Base-by-base conservation (phyloP, 129 eudicot species). In the Silybum marianum region DNA sequence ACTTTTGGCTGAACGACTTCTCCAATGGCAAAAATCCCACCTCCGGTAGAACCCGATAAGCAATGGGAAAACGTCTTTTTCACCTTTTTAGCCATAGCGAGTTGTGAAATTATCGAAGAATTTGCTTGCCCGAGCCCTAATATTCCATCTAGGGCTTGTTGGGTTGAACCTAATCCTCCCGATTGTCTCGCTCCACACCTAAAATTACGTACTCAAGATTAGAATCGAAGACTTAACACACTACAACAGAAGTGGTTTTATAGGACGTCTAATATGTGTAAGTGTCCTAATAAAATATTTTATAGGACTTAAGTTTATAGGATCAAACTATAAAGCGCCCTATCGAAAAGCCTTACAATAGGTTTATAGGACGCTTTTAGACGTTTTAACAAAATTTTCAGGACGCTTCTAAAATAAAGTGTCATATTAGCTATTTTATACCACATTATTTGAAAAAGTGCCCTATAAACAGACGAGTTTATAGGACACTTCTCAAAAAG, bases 11-110 rank as follows among this genome's bases (percentile, higher is more conserved):
- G 81, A 58, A 92, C 94, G 14, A 95, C 87, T 86, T 95, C 88
- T 75, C 98, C 98, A 69, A 95, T 92, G 67, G 98, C 96, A 73
- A 89, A 95, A 13, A 95, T 95, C 73, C 98, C 98, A 51, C 96
- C 96, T 30, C 98, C 98, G 68, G 83, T 84, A 36, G 32, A 83
- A 9, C 92, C 88, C 18, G 93, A 90, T 83, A 95, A 88, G 85
- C 98, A 95, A 85, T 95, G 98, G 2, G 98, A 90, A 74, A 95
- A 95, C 63, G 83, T 74, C 84, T 82, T 95, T 67, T 88, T 90
- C 68, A 92, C 92, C 84, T 89, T 92, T 30, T 88, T 88, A 71
- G 94, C 81, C 11, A 84, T 58, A 13, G 98, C 90, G 62, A 95
- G 94, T 75, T 95, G 98, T 24, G 97, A 95, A 79, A 95, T 76